These are phyloP conservation scores for Tuber aestivum DNA, from an alignment of 495 filamentous ascomycete species.

Conservation along the genomic window DNA sequence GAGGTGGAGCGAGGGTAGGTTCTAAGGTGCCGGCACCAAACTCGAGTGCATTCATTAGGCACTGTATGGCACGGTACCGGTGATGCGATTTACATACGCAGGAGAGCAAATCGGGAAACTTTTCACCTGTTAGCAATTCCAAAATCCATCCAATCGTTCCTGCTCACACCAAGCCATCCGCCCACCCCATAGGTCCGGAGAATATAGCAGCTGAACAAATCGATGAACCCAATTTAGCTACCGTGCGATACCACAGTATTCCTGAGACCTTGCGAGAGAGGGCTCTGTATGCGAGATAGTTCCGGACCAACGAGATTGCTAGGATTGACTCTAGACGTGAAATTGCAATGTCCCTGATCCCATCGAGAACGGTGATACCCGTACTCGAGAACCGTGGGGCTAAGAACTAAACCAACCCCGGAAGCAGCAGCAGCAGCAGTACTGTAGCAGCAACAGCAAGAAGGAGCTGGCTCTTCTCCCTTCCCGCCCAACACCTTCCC, in stretches of 20 bases:
- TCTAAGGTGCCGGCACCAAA: too few relatives aligned
- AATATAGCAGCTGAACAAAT: neutral
- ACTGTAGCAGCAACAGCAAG: too few relatives aligned
- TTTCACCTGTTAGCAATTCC: neutral
- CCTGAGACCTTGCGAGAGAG: too few relatives aligned
- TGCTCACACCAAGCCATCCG: neutral
- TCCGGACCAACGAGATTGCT: too few relatives aligned
- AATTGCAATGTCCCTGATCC: neutral
- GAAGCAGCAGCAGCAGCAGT: neutral
- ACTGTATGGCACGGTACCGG: neutral
- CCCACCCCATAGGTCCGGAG: neutral
- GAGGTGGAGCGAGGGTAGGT: too few relatives aligned
- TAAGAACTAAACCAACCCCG: neutral
- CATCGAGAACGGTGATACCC: neutral
- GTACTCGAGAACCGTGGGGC: too few relatives aligned
- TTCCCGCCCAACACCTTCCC: neutral
- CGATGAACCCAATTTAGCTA: neutral
- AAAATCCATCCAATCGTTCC: neutral
- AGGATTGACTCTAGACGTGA: too few relatives aligned
- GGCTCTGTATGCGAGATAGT: too few relatives aligned
- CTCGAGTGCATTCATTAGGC: too few relatives aligned
- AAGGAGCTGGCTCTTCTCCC: neutral
- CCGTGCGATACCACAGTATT: neutral
- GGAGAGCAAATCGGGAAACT: neutral
- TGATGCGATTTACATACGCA: neutral